These are phyloP conservation scores for Gypsophila paniculata DNA, from an alignment of 179 eudicot species.

Conservation along the genomic window DNA sequence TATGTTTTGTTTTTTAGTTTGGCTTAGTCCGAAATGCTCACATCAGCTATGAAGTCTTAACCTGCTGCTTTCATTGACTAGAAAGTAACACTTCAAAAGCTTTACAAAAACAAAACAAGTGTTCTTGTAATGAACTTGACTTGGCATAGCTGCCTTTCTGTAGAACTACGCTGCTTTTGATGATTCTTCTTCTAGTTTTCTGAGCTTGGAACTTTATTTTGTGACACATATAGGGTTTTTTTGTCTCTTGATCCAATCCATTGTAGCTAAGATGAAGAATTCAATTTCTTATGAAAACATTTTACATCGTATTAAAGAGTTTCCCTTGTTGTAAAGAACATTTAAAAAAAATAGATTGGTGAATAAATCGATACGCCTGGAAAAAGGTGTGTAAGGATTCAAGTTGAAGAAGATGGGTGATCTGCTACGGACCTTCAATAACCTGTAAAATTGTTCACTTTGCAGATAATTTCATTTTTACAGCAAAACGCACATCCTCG, in stretches of 20 bases:
- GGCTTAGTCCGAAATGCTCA: constrained; percentile 1
- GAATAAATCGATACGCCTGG: neutral
- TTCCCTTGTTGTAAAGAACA: neutral
- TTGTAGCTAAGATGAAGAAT: too few species aligned
- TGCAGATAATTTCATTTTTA: constrained; percentile 88
- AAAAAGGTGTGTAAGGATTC: neutral
- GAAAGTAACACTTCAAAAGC: neutral
- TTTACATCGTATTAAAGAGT: neutral
- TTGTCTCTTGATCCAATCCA: too few species aligned
- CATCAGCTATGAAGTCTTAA: neutral
- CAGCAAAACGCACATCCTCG: constrained; percentile 99
- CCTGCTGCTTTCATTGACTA: constrained; percentile 5
- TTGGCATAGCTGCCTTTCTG: neutral
- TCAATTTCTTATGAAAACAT: too few species aligned
- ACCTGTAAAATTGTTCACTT: neutral
- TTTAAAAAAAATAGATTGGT: neutral
- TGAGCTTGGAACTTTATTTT: neutral
- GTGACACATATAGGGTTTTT: too few species aligned
- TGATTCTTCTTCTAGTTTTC: neutral
- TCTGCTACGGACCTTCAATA: too few species aligned
- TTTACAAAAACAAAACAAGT: too few species aligned
- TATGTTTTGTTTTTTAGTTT: neutral
- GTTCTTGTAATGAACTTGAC: constrained; percentile 1
- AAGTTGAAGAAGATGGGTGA: neutral
- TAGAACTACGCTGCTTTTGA: neutral